Conservation (phyloP, 768 basidiomycete genomes). For the Mycena rosella region DNA sequence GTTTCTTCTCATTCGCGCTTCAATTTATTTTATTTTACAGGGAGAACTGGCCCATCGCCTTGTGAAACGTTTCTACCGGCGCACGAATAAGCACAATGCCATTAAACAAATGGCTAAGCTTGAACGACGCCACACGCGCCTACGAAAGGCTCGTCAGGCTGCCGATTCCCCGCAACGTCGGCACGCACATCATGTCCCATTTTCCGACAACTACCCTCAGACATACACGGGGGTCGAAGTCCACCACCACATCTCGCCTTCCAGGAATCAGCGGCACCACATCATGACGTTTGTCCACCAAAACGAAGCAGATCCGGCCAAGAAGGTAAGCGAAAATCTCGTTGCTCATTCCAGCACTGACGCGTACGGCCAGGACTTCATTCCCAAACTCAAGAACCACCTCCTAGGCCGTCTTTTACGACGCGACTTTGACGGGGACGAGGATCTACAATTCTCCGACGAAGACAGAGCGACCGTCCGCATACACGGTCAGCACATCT, state of each 20-base stretch:
- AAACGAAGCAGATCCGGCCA: background rate
- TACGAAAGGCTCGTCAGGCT: constrained; percentile 3
- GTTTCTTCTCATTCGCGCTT: background rate
- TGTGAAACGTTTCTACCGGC: constrained; percentile 46
- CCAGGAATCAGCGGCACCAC: background rate
- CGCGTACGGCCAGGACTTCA: no score
- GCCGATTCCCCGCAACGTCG: background rate
- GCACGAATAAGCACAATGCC: constrained; percentile 45
- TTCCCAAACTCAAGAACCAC: no score
- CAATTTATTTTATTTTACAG: constrained; percentile 33
- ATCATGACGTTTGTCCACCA: background rate
- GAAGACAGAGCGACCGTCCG: constrained; percentile 6
- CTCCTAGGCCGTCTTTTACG: no score
- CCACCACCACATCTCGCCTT: constrained; percentile 22
- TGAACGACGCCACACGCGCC: constrained; percentile 35
- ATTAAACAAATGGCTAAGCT: constrained; percentile 21
- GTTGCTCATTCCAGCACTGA: no score
- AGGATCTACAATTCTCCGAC: constrained; percentile 20
- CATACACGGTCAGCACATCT: constrained; percentile 37
- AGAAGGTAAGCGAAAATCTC: background rate
- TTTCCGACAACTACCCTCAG: background rate
- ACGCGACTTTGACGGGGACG: no score
- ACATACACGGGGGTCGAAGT: background rate
- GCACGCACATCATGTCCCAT: constrained; percentile 5
- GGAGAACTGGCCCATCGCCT: constrained; percentile 50